Conservation (phyloP, 805 yeast species). For the Kazachstania bromeliacearum region DNA sequence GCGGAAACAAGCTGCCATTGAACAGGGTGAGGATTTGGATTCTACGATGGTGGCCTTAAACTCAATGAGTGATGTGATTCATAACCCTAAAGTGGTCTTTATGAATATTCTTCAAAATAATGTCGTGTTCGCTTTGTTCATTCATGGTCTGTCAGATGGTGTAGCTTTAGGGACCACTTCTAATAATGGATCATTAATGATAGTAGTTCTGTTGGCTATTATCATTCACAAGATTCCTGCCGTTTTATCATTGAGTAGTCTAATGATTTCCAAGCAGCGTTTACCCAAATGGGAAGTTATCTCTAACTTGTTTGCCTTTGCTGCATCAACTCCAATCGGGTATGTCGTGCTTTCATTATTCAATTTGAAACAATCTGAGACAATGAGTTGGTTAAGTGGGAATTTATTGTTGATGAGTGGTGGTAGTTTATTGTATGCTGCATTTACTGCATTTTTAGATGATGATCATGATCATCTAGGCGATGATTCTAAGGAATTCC, state of each 20-base stretch:
- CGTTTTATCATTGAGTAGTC: slow-evolving; percentile 46
- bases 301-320: slow-evolving; percentile 37
- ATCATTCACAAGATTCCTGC: slow-evolving; percentile 60
- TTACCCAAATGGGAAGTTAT: slow-evolving; percentile 31
- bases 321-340: slow-evolving; percentile 29
- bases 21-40: neutral
- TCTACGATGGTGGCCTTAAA: slow-evolving; percentile 3
- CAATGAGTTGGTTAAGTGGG: slow-evolving; percentile 26
- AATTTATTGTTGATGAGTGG: slow-evolving; percentile 28
- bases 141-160: slow-evolving; percentile 59
- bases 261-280: slow-evolving; percentile 37
- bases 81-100: slow-evolving; percentile 15
- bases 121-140: slow-evolving; percentile 45
- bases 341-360: slow-evolving; percentile 21
- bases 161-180: slow-evolving; percentile 51
- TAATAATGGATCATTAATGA: slow-evolving; percentile 29
- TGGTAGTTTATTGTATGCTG: slow-evolving; percentile 29
- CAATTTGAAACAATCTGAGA: slow-evolving; percentile 19
- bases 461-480: slow-evolving; percentile 11
- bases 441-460: slow-evolving; percentile 26
- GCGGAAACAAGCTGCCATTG: neutral
- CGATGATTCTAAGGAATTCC: neutral
- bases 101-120: slow-evolving; percentile 35
- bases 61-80: slow-evolving; percentile 16
- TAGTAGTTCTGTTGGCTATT: slow-evolving; percentile 45